A percentile compares a stretch with the other conserved stretches of the same genome.
Conservation (phyloP, 1,139 yeast species). For the Torulaspora pretoriensis region DNA sequence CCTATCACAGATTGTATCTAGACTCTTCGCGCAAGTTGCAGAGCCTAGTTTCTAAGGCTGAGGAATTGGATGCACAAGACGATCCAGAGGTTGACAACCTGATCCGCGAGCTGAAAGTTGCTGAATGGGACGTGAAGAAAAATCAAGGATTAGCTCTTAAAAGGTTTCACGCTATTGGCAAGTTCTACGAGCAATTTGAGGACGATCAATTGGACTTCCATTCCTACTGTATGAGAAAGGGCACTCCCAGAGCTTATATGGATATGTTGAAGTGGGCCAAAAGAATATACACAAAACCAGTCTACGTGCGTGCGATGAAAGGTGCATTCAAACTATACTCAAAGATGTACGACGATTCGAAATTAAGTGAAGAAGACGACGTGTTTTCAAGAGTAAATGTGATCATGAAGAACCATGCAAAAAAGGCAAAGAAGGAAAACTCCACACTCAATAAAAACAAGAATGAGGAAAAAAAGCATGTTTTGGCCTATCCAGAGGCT, state of each 20-base stretch:
- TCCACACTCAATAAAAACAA: constrained; percentile 39
- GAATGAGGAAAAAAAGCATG: constrained; percentile 38
- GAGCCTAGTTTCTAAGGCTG: constrained; percentile 34
- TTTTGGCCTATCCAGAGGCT: constrained; percentile 35
- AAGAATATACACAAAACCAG: constrained; percentile 60
- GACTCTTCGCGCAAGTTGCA: constrained; percentile 33
- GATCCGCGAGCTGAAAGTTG: constrained; percentile 22
- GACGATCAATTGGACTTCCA: constrained; percentile 94
- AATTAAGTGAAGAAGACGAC: constrained; percentile 31
- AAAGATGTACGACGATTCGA: constrained; percentile 39
- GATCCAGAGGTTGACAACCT: constrained; percentile 15
- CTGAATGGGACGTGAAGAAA: constrained; percentile 38
- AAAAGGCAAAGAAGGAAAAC: constrained; percentile 42
- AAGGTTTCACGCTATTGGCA: constrained; percentile 64
- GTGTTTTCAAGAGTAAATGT: constrained; percentile 13
- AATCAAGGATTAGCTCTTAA: constrained; percentile 73
- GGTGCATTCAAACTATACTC: constrained; percentile 63
- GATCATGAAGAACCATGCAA: constrained; percentile 28
- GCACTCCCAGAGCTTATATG: constrained; percentile 80
- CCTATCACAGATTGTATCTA: constrained; percentile 51
- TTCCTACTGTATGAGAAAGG: constrained; percentile 83
- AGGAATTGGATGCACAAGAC: constrained; percentile 9
- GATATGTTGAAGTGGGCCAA: constrained; percentile 82
- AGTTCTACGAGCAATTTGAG: constrained; percentile 64
- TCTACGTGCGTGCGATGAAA: constrained; percentile 61